Evolutionary conservation across 148 eudicot species (phyloP), one percentile per base, ranked within the genome.

Genomic region (Camellia granthamiana): DNA sequence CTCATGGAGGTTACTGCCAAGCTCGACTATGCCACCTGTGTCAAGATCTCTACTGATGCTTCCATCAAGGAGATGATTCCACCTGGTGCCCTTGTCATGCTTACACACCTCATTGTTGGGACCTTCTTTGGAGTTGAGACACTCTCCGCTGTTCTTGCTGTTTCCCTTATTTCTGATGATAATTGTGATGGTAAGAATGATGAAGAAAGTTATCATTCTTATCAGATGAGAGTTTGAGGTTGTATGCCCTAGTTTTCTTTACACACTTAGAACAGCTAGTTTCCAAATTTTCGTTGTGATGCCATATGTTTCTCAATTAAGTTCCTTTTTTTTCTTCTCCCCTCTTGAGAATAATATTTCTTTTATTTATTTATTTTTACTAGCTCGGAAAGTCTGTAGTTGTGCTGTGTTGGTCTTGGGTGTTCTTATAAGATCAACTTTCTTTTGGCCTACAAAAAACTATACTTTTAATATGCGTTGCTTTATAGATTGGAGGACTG

Each of bases 41-140:
- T 84, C 6, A 86, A 86, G 80, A 86, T 86, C 72, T 86, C 88
- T 1, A 86, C 88, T 14, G 88, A 86, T 84, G 88, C 88, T 7
- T 86, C 88, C 49, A 81, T 86, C 70, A 86, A 86, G 83, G 88
- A 86, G 72, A 86, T 86, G 88, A 84, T 86, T 56, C 88, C 88
- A 6, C 88, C 88, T 38, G 88, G 88, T 76, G 88, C 88, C 63
- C 86, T 86, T 52, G 88, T 86, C 69, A 86, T 86, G 86, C 84
- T 86, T 16, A 87, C 89, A 11, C 89, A 85, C n/a, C 81, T 87
- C 10, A 87, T 87, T 64, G 87, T 87, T 19, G 89, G 89, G 18
- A 84, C 76, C 14, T 65, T 87, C 15, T 87, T 87, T 66, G 89
- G 89, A 0, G 87, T 84, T 9, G 89, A 87, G 71, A 87, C 87